Evolutionary conservation across 441 rosid species (phyloP).

Genomic region (Metrosideros polymorpha): DNA sequence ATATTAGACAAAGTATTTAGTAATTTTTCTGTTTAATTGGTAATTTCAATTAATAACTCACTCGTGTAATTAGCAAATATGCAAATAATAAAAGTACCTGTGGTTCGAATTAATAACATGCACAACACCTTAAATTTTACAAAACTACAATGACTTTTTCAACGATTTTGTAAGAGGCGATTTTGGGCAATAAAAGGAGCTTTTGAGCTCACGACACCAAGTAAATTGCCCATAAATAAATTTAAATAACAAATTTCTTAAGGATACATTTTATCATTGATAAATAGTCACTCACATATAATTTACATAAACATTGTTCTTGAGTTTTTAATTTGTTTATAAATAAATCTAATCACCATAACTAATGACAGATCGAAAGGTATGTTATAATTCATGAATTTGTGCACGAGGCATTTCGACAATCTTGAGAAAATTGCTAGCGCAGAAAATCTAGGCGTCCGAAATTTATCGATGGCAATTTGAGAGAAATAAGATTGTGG

Average conservation of each 20-base stretch:
- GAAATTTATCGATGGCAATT: fast-evolving
- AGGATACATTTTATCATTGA: fast-evolving
- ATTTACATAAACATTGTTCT: background rate
- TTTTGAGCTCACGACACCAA: fast-evolving
- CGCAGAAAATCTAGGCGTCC: fast-evolving
- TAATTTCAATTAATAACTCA: background rate
- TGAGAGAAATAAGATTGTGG: fast-evolving
- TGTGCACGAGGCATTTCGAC: fast-evolving
- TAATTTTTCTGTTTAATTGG: fast-evolving
- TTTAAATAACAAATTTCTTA: background rate
- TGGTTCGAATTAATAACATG: background rate
- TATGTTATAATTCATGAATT: fast-evolving
- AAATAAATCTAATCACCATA: background rate
- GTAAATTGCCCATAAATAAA: fast-evolving
- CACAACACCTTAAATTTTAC: no score
- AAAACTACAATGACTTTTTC: background rate
- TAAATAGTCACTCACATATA: no score
- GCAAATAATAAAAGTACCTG: background rate
- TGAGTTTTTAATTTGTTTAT: background rate
- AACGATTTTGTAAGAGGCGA: background rate
- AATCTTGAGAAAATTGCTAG: background rate
- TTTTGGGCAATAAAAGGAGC: fast-evolving
- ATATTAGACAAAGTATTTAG: background rate
- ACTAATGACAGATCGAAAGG: fast-evolving
- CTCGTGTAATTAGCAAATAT: background rate